Conservation (phyloP, 2,329 filamentous ascomycete species). For the Grosmannia serpens region DNA sequence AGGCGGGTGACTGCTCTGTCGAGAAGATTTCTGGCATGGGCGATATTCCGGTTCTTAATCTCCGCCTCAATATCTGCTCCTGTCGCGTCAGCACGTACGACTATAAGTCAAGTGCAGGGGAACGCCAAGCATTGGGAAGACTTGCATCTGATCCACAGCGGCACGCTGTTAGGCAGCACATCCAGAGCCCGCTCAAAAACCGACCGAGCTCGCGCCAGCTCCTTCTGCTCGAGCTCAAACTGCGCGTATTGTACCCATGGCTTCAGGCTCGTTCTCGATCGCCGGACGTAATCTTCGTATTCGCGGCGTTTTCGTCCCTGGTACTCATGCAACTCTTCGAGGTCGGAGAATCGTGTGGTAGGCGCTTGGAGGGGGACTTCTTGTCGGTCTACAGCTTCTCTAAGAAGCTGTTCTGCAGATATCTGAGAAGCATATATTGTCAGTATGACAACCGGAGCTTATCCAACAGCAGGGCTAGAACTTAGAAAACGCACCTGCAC, state of each 20-base stretch:
- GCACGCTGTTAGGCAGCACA: slow-evolving; percentile 75
- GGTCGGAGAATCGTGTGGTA: slow-evolving; percentile 86
- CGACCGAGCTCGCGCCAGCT: slow-evolving; percentile 80
- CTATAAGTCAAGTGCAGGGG: not conserved
- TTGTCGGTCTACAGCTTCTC: slow-evolving; percentile 93
- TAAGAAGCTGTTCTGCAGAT: slow-evolving; percentile 90
- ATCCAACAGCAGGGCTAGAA: not conserved
- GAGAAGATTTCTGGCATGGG: slow-evolving; percentile 87
- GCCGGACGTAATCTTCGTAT: slow-evolving; percentile 94
- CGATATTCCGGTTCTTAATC: slow-evolving; percentile 93
- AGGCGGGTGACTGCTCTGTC: slow-evolving; percentile 90
- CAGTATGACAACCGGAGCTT: not conserved
- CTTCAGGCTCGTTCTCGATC: slow-evolving; percentile 91
- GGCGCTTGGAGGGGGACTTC: slow-evolving; percentile 80
- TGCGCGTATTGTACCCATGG: slow-evolving; percentile 98
- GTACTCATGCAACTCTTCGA: slow-evolving; percentile 96
- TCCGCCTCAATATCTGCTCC: slow-evolving; percentile 79
- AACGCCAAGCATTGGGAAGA: not conserved
- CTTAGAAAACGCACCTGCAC: slow-evolving; percentile 28
- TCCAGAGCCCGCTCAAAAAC: slow-evolving; percentile 94
- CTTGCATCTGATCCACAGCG: slow-evolving; percentile 58
- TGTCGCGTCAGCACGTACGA: slow-evolving; percentile 13
- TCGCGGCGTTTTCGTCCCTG: slow-evolving; percentile 93
- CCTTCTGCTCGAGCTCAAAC: slow-evolving; percentile 97
- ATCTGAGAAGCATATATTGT: slow-evolving; percentile 46